Conservation (phyloP, 2,329 filamentous ascomycete species). For the Microsporum ferrugineum region DNA sequence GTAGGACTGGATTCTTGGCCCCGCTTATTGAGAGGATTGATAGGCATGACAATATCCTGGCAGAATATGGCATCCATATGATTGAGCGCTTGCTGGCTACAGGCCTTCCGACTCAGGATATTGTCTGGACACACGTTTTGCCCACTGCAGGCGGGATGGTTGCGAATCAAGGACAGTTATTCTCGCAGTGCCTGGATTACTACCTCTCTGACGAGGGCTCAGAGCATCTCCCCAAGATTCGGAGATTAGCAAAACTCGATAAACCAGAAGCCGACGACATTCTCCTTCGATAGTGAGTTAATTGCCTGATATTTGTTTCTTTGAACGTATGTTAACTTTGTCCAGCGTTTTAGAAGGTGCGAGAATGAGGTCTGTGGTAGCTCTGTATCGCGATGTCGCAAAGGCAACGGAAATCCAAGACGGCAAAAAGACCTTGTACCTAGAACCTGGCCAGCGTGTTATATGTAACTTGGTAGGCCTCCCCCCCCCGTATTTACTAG, state of each 20-base stretch:
- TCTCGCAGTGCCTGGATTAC: slow-evolving; percentile 47
- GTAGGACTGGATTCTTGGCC: slow-evolving; percentile 20
- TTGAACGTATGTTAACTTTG: slow-evolving; percentile 40
- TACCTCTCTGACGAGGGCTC: slow-evolving; percentile 42
- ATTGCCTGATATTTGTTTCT: slow-evolving; percentile 36
- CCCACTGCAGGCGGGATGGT: slow-evolving; percentile 47
- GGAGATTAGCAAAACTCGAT: slow-evolving; percentile 36
- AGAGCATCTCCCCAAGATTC: slow-evolving; percentile 39
- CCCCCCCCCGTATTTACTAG: slow-evolving; percentile 9
- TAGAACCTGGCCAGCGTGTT: slow-evolving; percentile 28
- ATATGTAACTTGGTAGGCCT: slow-evolving; percentile 28
- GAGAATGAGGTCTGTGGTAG: slow-evolving; percentile 29
- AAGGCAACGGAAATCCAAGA: slow-evolving; percentile 27
- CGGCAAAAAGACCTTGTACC: slow-evolving; percentile 21
- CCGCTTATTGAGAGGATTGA: slow-evolving; percentile 22
- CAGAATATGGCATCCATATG: slow-evolving; percentile 45
- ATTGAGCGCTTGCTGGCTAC: slow-evolving; percentile 42
- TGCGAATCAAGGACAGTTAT: slow-evolving; percentile 47
- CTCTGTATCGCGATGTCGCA: slow-evolving; percentile 26
- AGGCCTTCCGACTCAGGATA: slow-evolving; percentile 36
- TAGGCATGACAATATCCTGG: slow-evolving; percentile 27
- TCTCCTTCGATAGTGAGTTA: slow-evolving; percentile 41
- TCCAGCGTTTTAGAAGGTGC: slow-evolving; percentile 36
- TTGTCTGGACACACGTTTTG: slow-evolving; percentile 48
- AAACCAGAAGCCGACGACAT: slow-evolving; percentile 37